Conservation (phyloP, 129 eudicot species). For the Daucus carota region DNA sequence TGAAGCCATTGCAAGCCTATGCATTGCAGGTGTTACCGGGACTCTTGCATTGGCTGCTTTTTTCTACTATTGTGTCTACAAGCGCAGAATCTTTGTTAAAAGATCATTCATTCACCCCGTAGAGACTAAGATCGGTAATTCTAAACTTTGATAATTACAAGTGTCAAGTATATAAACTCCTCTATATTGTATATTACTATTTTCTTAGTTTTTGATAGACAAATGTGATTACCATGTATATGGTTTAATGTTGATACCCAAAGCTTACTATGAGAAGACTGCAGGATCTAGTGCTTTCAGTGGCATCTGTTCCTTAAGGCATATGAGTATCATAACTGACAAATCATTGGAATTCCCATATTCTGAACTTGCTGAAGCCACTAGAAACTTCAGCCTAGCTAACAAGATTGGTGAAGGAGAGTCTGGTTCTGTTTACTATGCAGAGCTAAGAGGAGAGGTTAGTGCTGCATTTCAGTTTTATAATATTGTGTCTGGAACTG, state of each 20-base stretch:
- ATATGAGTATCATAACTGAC: constrained; percentile 52
- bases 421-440: constrained; percentile 77
- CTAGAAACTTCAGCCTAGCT: constrained; percentile 47
- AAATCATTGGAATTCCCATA: constrained; percentile 74
- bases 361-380: constrained; percentile 74
- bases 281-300: constrained; percentile 29
- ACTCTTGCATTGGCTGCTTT: constrained; percentile 34
- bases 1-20: constrained; percentile 59
- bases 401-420: constrained; percentile 83
- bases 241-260: background rate
- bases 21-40: constrained; percentile 48
- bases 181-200: background rate
- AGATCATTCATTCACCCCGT: constrained; percentile 30
- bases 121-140: constrained; percentile 36
- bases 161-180: background rate
- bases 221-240: background rate
- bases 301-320: constrained; percentile 29
- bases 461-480: constrained; percentile 13
- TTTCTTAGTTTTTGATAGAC: background rate
- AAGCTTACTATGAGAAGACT: constrained; percentile 31
- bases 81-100: constrained; percentile 33
- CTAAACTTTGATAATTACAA: background rate
- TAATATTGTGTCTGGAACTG: background rate
- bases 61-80: constrained; percentile 37
- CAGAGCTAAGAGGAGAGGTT: constrained; percentile 81